A percentile compares a stretch with the other conserved stretches of the same genome.
phyloP scores from a whole-genome alignment of 2,329 filamentous ascomycete genomes.

The Albophoma yamanashiensis region DNA sequence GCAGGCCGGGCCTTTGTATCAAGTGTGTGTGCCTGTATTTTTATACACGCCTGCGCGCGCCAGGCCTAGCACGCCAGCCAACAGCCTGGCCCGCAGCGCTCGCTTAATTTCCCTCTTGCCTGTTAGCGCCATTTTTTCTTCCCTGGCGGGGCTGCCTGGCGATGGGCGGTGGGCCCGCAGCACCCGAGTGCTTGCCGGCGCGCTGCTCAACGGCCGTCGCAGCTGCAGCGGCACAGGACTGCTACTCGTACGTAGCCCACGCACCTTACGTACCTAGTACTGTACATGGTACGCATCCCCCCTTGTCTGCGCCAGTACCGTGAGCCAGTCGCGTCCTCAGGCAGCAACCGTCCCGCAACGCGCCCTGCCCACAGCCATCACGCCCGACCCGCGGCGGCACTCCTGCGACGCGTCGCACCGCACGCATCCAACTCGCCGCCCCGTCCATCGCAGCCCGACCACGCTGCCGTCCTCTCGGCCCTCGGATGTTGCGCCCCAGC shows the following conservation, averaged over 20 bases:
- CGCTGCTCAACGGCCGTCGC: background rate
- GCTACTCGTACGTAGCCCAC: too few species aligned
- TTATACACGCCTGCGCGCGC: conserved; percentile 27
- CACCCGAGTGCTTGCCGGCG: too few species aligned
- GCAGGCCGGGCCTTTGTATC: conserved; percentile 31
- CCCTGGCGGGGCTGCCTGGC: background rate
- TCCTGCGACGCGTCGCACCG: conserved; percentile 8
- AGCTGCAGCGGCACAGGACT: background rate
- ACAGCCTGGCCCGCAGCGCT: conserved; percentile 21
- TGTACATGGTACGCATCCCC: too few species aligned
- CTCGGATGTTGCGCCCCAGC: conserved; percentile 26
- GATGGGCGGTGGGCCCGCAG: too few species aligned
- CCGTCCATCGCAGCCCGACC: background rate
- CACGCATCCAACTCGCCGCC: conserved; percentile 5
- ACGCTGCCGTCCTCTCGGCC: conserved; percentile 10
- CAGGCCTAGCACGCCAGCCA: conserved; percentile 14
- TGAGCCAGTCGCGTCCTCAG: conserved; percentile 12
- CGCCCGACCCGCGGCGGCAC: too few species aligned
- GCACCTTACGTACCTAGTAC: too few species aligned
- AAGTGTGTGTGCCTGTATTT: conserved; percentile 32
- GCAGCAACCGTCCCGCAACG: conserved; percentile 13
- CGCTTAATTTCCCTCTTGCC: conserved; percentile 26
- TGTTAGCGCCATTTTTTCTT: conserved; percentile 16
- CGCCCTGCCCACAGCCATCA: conserved; percentile 9
- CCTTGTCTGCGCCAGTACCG: too few species aligned